Conservation (phyloP, 1,284 basidiomycete species). For the Trametes pubescens region DNA sequence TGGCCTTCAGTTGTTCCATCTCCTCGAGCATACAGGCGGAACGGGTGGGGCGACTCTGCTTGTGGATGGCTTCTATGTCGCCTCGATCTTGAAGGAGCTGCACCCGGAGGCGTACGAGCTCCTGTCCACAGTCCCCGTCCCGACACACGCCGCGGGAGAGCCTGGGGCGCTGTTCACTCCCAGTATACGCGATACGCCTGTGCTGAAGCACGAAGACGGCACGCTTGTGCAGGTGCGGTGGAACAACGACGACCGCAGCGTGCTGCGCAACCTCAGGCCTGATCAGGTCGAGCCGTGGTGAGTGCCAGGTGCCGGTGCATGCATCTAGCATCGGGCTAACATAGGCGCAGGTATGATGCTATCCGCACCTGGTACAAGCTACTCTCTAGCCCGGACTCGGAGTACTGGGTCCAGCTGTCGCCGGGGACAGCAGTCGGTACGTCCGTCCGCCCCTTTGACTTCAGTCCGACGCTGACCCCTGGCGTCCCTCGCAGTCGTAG, state of each 20-base stretch:
- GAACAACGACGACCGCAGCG: constrained; percentile 96
- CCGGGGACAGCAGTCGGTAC: constrained; percentile 88
- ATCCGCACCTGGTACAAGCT: constrained; percentile 82
- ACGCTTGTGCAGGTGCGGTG: constrained; percentile 85
- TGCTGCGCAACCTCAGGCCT: constrained; percentile 67
- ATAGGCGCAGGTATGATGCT: constrained; percentile 76
- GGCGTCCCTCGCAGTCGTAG: constrained; percentile 65
- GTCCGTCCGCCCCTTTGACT: constrained; percentile 41
- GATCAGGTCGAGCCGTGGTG: constrained; percentile 77
- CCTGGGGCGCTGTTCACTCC: constrained; percentile 70
- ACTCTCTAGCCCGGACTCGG: constrained; percentile 81
- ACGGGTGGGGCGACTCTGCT: constrained; percentile 89
- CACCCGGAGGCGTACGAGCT: constrained; percentile 80
- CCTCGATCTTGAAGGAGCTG: constrained; percentile 77
- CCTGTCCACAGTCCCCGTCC: constrained; percentile 76
- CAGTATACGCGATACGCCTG: constrained; percentile 64
- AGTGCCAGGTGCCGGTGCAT: constrained; percentile 27
- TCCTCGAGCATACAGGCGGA: constrained; percentile 86
- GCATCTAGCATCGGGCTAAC: background rate
- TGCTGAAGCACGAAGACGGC: constrained; percentile 76
- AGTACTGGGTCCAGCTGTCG: constrained; percentile 90
- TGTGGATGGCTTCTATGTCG: constrained; percentile 95
- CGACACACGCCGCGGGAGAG: constrained; percentile 91
- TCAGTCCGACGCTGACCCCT: constrained; percentile 3
- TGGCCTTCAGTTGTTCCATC: constrained; percentile 94